Percentiles rank a stretch among this genome's conserved stretches.
Evolutionary conservation across 306 rosid species (phyloP).

Genomic region (Rosa chinensis): DNA sequence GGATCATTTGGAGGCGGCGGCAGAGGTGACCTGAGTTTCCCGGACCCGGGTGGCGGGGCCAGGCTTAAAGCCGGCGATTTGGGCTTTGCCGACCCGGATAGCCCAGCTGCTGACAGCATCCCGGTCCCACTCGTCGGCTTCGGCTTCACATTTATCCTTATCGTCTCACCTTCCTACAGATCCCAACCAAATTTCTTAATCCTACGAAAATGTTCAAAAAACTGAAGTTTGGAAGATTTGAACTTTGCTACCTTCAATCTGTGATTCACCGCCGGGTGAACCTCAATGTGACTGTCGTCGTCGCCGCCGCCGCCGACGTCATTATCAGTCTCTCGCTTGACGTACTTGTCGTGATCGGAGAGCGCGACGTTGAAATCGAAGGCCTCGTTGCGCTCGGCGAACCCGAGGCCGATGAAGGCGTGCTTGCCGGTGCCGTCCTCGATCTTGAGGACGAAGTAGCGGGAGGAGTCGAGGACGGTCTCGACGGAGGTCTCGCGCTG

Average conservation of each 20-base stretch:
- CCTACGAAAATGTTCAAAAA: background rate
- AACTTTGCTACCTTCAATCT: conserved; percentile 63
- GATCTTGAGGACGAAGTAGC: conserved; percentile 95
- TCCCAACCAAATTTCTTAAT: conserved; percentile 8
- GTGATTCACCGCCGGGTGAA: conserved; percentile 93
- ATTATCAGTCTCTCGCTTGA: conserved; percentile 72
- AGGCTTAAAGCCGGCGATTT: conserved; percentile 50
- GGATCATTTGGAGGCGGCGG: conserved; percentile 98
- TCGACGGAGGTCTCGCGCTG: conserved; percentile 88
- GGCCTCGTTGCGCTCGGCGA: conserved; percentile 90
- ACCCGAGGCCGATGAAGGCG: conserved; percentile 91
- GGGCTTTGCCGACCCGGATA: conserved; percentile 64
- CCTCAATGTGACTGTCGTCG: conserved; percentile 78
- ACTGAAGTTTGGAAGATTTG: background rate
- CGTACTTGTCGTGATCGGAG: conserved; percentile 96
- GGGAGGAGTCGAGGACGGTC: conserved; percentile 91
- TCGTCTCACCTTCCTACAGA: conserved; percentile 92
- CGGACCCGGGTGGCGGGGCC: conserved; percentile 89
- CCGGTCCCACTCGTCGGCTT: conserved; percentile 83
- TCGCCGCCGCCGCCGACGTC: conserved; percentile 42
- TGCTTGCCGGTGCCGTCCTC: conserved; percentile 95
- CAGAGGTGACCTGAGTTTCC: conserved; percentile 77
- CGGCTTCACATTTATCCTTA: conserved; percentile 89
- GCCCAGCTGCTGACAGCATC: conserved; percentile 95
- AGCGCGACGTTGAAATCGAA: conserved; percentile 96